Base-by-base conservation (phyloP, 2,329 filamentous ascomycete species). In the Aspergillus sp. region DNA sequence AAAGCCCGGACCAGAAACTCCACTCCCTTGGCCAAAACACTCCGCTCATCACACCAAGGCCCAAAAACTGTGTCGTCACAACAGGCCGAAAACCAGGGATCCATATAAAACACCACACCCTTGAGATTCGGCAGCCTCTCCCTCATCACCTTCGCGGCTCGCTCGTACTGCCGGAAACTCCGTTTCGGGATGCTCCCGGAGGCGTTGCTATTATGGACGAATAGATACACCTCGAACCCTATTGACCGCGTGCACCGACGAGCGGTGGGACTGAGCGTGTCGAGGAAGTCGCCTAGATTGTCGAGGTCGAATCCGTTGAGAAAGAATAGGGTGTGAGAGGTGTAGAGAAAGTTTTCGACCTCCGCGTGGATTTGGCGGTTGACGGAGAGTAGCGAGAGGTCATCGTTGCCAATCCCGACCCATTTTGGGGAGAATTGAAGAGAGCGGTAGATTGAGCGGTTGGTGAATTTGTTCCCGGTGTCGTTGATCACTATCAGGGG, bases 211-310 rank as follows among this genome's bases (percentile, higher is more conserved):
- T 48, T 63, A 51, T 74, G 71, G 20, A 74, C 71, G 54, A 74
- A 74, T 61, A 74, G 69, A 58, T 66, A 71, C 13, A 74, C 49
- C 61, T 74, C 72, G 48, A 74, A 74, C 13, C 72, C 72, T 30
- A 74, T 68, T 49, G 67, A 72, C 54, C 69, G 71, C 51, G 73
- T 71, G 22, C 66, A 66, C 2, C 45, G 51, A 19, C 69, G 67
- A 2, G 72, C 71, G 4, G 69, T 72, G 3, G 60, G 47, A 50
- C 71, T 73, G 2, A 74, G 61, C 0, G 68, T 73, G 39, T 72
- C 68, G 4, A 74, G 66, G 59, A 74, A 74, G 1, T 61, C 61
- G 3, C 59, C 67, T 3, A 73, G 51, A 2, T 64, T 67, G 55
- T 70, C 65, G 3, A 71, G 62, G 45, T 72, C 65, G 59, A 74